phyloP scores from a whole-genome alignment of 371 early-diverging fungal species.

The Actinomucor elegans region DNA sequence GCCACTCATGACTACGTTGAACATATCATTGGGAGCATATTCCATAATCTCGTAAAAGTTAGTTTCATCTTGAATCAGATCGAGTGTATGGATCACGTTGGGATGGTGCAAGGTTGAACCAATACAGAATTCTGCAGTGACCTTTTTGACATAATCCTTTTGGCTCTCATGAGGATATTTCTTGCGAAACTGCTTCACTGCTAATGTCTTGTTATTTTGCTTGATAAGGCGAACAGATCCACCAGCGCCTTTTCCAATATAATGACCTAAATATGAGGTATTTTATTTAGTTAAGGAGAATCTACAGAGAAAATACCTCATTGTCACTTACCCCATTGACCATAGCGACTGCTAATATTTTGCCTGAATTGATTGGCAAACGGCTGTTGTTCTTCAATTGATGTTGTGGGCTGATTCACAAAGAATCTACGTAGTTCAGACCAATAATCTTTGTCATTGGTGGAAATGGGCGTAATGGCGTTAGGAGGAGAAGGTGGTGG shows the following conservation, averaged over 20 bases:
- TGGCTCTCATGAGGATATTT: conserved; percentile 66
- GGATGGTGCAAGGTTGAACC: conserved; percentile 79
- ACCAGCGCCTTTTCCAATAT: conserved; percentile 74
- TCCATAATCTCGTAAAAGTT: conserved; percentile 78
- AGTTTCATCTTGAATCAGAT: conserved; percentile 64
- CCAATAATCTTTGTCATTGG: background rate
- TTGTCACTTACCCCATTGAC: conserved; percentile 40
- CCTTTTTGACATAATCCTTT: conserved; percentile 80
- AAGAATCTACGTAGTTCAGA: conserved; percentile 22
- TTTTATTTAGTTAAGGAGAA: conserved; percentile 9
- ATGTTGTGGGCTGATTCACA: background rate
- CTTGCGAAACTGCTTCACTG: conserved; percentile 83
- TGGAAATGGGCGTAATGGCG: background rate
- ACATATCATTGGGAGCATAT: conserved; percentile 78
- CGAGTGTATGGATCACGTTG: conserved; percentile 86
- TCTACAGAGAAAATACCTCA: background rate
- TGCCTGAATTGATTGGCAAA: conserved; percentile 38
- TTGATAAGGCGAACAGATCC: conserved; percentile 68
- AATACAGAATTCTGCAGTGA: conserved; percentile 85
- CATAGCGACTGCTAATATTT: conserved; percentile 36
- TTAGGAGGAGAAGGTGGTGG: conserved; percentile 4
- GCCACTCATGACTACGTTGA: conserved; percentile 68
- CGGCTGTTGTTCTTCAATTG: conserved; percentile 1
- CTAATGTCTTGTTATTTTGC: conserved; percentile 58
- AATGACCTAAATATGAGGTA: conserved; percentile 41